phyloP scores from a whole-genome alignment of 2,329 filamentous ascomycete species.

The Colletotrichum limetticola region DNA sequence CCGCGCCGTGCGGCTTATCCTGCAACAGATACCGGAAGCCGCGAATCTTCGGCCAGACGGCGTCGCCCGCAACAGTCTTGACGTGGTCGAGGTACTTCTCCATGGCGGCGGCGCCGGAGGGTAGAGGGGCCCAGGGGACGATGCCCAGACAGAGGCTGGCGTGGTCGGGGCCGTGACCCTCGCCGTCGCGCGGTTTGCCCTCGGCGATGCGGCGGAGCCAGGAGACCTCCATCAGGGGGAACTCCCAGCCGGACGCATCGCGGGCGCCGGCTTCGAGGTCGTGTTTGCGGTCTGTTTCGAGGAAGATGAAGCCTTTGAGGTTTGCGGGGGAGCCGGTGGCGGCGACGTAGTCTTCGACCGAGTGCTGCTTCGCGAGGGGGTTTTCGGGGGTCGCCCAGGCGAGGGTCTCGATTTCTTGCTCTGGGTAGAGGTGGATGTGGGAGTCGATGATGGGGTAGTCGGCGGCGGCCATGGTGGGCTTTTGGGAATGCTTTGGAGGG shows the following conservation, averaged over 20 bases:
- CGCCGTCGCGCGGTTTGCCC: slow-evolving; percentile 64
- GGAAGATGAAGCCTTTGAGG: slow-evolving; percentile 79
- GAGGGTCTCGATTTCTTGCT: slow-evolving; percentile 72
- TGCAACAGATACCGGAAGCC: slow-evolving; percentile 89
- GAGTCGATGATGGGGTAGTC: slow-evolving; percentile 81
- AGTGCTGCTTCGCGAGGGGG: slow-evolving; percentile 72
- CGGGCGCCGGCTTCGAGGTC: slow-evolving; percentile 59
- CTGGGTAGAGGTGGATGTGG: slow-evolving; percentile 89
- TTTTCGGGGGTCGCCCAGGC: slow-evolving; percentile 73
- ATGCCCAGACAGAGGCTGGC: slow-evolving; percentile 72
- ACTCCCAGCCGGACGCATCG: slow-evolving; percentile 69
- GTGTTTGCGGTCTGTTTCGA: slow-evolving; percentile 83
- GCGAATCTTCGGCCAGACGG: slow-evolving; percentile 73
- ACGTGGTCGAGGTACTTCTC: slow-evolving; percentile 73
- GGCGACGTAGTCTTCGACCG: slow-evolving; percentile 70
- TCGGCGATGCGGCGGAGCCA: slow-evolving; percentile 75
- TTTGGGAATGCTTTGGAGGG: background rate
- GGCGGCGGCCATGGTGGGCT: slow-evolving; percentile 46
- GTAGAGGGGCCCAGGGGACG: slow-evolving; percentile 88
- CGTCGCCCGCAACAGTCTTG: slow-evolving; percentile 68
- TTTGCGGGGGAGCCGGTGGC: slow-evolving; percentile 52
- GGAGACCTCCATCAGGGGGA: slow-evolving; percentile 77
- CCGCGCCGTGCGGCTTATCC: slow-evolving; percentile 74
- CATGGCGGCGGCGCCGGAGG: slow-evolving; percentile 70
- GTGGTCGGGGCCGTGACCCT: slow-evolving; percentile 66